These are phyloP conservation scores for Neonectria faginata DNA, from an alignment of 2,329 filamentous ascomycete genomes.

Conservation along the genomic window DNA sequence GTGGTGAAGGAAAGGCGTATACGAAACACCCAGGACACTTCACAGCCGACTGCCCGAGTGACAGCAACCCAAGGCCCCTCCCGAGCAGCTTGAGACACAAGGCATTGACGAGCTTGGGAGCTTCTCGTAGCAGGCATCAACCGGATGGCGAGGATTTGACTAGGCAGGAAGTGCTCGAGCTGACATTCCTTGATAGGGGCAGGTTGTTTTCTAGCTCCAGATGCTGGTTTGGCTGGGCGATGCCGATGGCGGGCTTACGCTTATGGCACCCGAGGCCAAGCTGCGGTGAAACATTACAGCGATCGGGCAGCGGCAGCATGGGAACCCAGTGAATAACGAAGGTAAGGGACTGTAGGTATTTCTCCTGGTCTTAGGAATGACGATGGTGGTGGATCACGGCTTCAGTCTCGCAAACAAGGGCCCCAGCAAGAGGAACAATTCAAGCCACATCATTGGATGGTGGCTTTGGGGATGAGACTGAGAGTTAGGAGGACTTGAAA, in stretches of 20 bases:
- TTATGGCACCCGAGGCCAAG: slow-evolving; percentile 18
- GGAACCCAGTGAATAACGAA: neutral
- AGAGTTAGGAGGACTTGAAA: slow-evolving; percentile 16
- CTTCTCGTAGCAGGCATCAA: slow-evolving; percentile 25
- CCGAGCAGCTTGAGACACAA: neutral
- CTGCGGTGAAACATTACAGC: slow-evolving; percentile 24
- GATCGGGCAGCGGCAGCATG: slow-evolving; percentile 21
- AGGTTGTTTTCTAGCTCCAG: slow-evolving; percentile 2
- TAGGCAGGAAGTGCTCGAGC: neutral
- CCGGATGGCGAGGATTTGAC: slow-evolving; percentile 5
- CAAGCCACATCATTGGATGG: slow-evolving; percentile 5
- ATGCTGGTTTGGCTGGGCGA: slow-evolving; percentile 4
- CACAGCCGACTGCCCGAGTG: neutral
- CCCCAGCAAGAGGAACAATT: slow-evolving; percentile 3
- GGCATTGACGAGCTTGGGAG: neutral
- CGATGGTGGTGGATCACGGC: neutral
- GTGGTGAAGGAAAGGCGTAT: slow-evolving; percentile 5
- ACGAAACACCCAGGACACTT: neutral
- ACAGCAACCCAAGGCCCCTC: neutral
- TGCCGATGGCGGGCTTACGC: slow-evolving; percentile 19
- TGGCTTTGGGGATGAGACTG: slow-evolving; percentile 7
- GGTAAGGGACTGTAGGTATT: no score
- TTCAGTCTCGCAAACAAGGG: neutral
- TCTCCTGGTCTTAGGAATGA: neutral
- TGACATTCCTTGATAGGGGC: slow-evolving; percentile 5